These are phyloP conservation scores for Loxodes magnus DNA, from an alignment of 73 alveolate genomes.

Conservation along the genomic window DNA sequence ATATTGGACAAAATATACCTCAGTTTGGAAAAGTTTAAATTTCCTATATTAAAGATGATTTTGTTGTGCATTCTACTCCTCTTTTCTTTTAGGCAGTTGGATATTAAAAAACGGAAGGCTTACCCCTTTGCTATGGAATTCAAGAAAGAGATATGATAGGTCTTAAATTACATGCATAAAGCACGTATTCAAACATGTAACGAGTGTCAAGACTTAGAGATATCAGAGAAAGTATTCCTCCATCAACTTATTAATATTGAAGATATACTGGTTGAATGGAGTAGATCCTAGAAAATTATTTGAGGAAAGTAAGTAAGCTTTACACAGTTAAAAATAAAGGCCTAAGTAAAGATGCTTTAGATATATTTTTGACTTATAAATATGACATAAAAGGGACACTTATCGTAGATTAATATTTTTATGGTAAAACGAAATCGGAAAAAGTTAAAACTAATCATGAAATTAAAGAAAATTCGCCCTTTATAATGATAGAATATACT, in stretches of 20 bases:
- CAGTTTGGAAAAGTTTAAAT: conserved; percentile 7
- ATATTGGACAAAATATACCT: neutral
- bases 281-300: conserved; percentile 22
- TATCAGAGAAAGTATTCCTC: conserved; percentile 18
- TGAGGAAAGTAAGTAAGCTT: too few relatives aligned
- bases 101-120: neutral
- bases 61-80: conserved; percentile 1
- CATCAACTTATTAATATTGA: conserved; percentile 40
- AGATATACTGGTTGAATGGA: conserved; percentile 45
- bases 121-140: conserved; percentile 2
- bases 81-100: neutral
- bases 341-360: too few relatives aligned
- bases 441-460: too few relatives aligned
- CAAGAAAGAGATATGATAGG: neutral
- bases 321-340: too few relatives aligned
- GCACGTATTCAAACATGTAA: neutral
- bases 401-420: too few relatives aligned
- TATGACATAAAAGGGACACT: too few relatives aligned
- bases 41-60: conserved; percentile 5
- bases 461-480: too few relatives aligned
- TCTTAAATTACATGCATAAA: conserved; percentile 1
- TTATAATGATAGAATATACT: too few relatives aligned
- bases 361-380: too few relatives aligned
- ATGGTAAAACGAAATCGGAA: too few relatives aligned
- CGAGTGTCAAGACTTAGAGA: conserved; percentile 11